phyloP scores from a whole-genome alignment of 768 basidiomycete species.

The Kwoniella heveanensis region DNA sequence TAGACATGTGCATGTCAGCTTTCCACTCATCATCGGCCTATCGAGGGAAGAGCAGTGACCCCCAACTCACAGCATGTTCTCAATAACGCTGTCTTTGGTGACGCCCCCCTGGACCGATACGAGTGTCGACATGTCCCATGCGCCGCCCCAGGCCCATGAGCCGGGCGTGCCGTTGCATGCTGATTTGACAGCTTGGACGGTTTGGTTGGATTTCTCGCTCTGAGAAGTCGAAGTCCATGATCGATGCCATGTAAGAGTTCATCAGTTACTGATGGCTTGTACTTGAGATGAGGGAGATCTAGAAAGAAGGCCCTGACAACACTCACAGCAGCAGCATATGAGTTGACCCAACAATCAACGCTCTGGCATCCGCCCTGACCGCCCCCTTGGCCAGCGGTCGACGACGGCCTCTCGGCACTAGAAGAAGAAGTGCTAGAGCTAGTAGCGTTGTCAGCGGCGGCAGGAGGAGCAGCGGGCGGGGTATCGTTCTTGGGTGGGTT shows the following conservation, averaged over 20 bases:
- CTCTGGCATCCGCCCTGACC: conserved; percentile 23
- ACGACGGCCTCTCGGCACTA: conserved; percentile 9
- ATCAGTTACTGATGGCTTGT: no score
- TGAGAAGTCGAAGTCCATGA: no score
- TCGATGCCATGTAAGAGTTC: no score
- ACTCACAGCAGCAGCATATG: conserved; percentile 29
- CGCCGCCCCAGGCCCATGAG: conserved; percentile 41
- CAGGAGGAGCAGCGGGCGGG: conserved; percentile 1
- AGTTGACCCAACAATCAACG: conserved; percentile 38
- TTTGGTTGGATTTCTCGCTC: conserved; percentile 22
- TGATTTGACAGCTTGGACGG: conserved; percentile 28
- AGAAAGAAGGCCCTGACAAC: no score
- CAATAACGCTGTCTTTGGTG: conserved; percentile 31
- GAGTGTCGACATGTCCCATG: conserved; percentile 30
- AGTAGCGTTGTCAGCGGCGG: conserved; percentile 5
- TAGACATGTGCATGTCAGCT: no score
- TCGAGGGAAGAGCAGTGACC: no score
- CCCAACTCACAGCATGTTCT: conserved; percentile 46
- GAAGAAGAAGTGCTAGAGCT: conserved; percentile 25
- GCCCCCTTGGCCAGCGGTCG: conserved; percentile 24
- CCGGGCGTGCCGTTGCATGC: conserved; percentile 23
- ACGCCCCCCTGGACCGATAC: conserved; percentile 14
- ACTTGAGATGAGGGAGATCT: no score
- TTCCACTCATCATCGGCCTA: no score
- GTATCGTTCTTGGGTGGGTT: conserved; percentile 20